Conservation (phyloP, 1,139 yeast genomes). For the Kodamaea fungicola region DNA sequence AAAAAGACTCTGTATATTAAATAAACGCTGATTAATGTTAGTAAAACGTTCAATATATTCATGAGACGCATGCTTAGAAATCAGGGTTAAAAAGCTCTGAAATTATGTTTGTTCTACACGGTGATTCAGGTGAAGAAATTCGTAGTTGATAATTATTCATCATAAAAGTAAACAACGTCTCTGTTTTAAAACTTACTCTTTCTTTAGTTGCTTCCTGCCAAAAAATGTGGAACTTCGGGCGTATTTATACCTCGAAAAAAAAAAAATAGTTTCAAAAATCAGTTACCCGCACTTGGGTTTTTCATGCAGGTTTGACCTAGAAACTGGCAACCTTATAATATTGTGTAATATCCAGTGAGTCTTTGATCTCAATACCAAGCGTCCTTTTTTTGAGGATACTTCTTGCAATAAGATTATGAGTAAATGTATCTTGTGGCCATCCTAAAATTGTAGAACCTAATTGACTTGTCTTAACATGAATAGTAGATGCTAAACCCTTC, state of each 20-base stretch:
- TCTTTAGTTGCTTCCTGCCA: neutral
- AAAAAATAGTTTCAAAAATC: neutral
- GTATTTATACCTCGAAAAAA: constrained; percentile 3
- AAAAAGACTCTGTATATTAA: too few relatives aligned
- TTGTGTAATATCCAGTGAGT: neutral
- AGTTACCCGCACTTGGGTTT: constrained; percentile 8
- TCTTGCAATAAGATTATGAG: too few relatives aligned
- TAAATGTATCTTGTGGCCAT: too few relatives aligned
- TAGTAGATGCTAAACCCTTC: too few relatives aligned
- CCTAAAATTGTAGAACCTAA: too few relatives aligned
- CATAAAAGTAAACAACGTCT: constrained; percentile 15
- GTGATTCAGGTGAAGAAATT: constrained; percentile 66
- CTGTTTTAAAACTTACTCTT: constrained; percentile 6
- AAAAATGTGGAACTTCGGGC: constrained; percentile 2
- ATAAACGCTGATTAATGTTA: constrained; percentile 6
- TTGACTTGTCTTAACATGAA: too few relatives aligned
- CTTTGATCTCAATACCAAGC: neutral
- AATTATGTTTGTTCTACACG: constrained; percentile 51
- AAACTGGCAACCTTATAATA: neutral
- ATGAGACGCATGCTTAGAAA: constrained; percentile 5
- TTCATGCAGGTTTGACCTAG: constrained; percentile 3
- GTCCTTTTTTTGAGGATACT: too few relatives aligned
- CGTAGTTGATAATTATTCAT: constrained; percentile 46
- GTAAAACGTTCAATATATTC: constrained; percentile 4
- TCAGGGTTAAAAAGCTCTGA: constrained; percentile 76